phyloP scores from a whole-genome alignment of 2,329 filamentous ascomycete genomes.

The Cladophialophora psammophila region DNA sequence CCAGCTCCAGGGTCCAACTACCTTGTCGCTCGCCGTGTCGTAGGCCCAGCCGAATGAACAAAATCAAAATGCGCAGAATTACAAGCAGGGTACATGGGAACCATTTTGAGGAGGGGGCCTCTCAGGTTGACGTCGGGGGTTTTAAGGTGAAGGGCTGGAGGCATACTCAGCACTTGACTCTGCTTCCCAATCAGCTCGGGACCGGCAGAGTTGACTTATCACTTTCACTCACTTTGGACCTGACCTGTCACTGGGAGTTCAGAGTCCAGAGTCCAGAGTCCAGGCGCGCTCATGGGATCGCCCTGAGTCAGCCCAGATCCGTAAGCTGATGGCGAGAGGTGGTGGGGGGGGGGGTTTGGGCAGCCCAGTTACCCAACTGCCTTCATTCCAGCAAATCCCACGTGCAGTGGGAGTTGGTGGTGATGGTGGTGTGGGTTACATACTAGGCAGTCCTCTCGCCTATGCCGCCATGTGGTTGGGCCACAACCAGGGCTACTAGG shows the following conservation, averaged over 20 bases:
- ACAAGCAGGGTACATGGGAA: neutral
- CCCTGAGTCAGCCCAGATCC: slow-evolving; percentile 11
- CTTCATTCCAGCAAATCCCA: too few relatives aligned
- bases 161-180: neutral
- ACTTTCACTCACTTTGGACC: slow-evolving; percentile 11
- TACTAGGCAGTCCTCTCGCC: neutral
- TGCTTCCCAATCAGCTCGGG: slow-evolving; percentile 13
- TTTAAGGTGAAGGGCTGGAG: slow-evolving; percentile 5
- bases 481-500: neutral
- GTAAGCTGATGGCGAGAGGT: slow-evolving; percentile 15
- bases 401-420: neutral
- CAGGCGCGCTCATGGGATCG: neutral
- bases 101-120: slow-evolving; percentile 2
- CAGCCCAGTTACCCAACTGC: neutral
- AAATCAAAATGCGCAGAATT: neutral
- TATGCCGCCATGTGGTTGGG: slow-evolving; percentile 15
- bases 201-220: neutral
- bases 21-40: neutral
- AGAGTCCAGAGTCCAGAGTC: neutral
- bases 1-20: neutral
- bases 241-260: neutral
- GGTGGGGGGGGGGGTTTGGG: neutral
- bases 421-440: neutral
- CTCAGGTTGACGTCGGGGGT: neutral
- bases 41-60: neutral